Base-by-base conservation (phyloP, 2,329 filamentous ascomycete species). In the Tolypocladium ovalisporum region DNA sequence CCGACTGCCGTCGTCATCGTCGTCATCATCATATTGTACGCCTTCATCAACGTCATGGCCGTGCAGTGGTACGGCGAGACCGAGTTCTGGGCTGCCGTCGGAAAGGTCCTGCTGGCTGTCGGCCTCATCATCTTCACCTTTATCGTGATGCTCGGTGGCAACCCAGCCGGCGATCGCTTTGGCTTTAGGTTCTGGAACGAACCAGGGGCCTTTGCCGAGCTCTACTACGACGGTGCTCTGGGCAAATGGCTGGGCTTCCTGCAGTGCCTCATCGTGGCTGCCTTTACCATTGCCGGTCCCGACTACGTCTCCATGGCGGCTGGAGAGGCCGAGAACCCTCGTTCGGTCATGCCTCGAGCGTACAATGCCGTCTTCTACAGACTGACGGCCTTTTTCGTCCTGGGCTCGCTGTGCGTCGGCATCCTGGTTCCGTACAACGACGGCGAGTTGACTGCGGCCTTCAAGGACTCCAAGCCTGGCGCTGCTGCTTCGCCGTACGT, bases 351-450 rank as follows among this genome's bases (percentile, higher is more conserved):
- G 70, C 88, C 88, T 0, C 83, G 81, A 44, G 89, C 89, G 1
- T 91, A 84, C 71, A 90, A 90, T 59, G 84, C 86, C 54, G 88
- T 92, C 1, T 91, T 92, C 69, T 91, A 89, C 70, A 85, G 89
- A 36, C 75, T 93, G 36, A 86, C 86, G 0, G 74, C 81, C 1
- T 92, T 93, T 70, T 92, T 91, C 72, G 80, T 90, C 42, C 79
- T 90, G 1, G 88, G 88, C 1, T 84, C 87, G 0, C 76, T 94
- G 2, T 83, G 81, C 24, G 84, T 90, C 5, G 87, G 88, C 10
- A 86, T 90, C 54, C 68, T 89, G 27, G 83, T 92, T 40, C 80
- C 89, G 1, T 86, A 87, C 68, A 78, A 90, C 59, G 86, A 90
- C 62, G 63, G 74, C 1, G 80, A 82, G 47, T 72, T 92, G 63